Percentiles rank a stretch among this genome's conserved stretches.
phyloP scores from a whole-genome alignment of 331 rosid genomes.

The Acacia pycnantha region DNA sequence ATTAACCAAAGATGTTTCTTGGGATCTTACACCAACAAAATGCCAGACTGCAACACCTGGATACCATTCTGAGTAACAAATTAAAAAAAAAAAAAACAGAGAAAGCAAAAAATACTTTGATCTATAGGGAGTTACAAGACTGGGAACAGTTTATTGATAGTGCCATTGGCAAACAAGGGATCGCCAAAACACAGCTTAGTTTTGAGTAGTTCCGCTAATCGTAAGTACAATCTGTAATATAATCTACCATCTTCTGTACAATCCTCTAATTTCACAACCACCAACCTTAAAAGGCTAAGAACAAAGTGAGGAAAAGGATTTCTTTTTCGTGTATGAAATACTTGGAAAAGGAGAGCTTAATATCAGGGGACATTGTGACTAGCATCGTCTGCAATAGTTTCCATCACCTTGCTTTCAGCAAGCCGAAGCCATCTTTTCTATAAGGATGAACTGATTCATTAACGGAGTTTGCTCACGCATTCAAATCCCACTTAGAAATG shows the following conservation, averaged over 20 bases:
- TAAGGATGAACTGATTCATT: conserved; percentile 21
- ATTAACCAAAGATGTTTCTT: not conserved
- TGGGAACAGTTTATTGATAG: conserved; percentile 38
- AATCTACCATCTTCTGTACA: conserved; percentile 67
- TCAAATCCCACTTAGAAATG: conserved; percentile 31
- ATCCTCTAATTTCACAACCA: conserved; percentile 58
- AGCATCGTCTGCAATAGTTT: conserved; percentile 38
- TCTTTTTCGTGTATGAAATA: conserved; percentile 26
- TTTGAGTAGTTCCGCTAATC: conserved; percentile 38
- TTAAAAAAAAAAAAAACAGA: not conserved
- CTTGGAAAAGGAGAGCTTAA: conserved; percentile 24
- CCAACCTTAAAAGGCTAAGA: conserved; percentile 14
- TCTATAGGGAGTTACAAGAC: conserved; percentile 22
- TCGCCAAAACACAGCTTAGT: conserved; percentile 42
- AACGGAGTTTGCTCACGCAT: conserved; percentile 28
- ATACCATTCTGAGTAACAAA: not conserved
- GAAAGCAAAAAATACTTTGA: not conserved
- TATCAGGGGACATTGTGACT: conserved; percentile 35
- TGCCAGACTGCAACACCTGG: not conserved
- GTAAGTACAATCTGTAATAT: conserved; percentile 51
- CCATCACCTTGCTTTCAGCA: conserved; percentile 24
- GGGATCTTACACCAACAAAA: not conserved
- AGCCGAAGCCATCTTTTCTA: conserved; percentile 33
- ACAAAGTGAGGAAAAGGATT: conserved; percentile 7
- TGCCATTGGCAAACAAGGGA: conserved; percentile 35